Evolutionary conservation across 805 yeast species (phyloP).

Genomic region (Candida alai): DNA sequence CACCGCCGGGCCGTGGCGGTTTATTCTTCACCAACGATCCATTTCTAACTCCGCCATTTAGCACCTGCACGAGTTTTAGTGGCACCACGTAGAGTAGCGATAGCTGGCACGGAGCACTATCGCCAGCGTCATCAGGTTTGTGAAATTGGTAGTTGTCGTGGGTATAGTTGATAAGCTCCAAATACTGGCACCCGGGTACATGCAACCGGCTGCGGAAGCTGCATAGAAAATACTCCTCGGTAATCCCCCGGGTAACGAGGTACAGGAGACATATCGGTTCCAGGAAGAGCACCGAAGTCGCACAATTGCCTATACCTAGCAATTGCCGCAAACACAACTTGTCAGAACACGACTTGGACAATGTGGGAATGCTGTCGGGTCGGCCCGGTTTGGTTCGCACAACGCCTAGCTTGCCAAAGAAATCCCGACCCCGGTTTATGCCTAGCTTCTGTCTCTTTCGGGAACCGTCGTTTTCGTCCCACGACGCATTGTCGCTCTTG

Average conservation of each 20-base stretch:
- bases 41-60: slow-evolving; percentile 58
- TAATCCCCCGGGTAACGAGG: slow-evolving; percentile 43
- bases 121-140: slow-evolving; percentile 14
- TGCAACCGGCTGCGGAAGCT: slow-evolving; percentile 35
- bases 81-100: slow-evolving; percentile 26
- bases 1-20: slow-evolving; percentile 43
- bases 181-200: slow-evolving; percentile 11
- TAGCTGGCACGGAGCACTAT: slow-evolving; percentile 25
- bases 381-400: slow-evolving; percentile 95
- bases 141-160: slow-evolving; percentile 21
- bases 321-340: slow-evolving; percentile 66
- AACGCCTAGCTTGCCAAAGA: slow-evolving; percentile 51
- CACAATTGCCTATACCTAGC: slow-evolving; percentile 48
- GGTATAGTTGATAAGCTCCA: slow-evolving; percentile 20
- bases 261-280: slow-evolving; percentile 37
- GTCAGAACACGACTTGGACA: slow-evolving; percentile 87
- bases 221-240: slow-evolving; percentile 27
- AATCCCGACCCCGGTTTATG: slow-evolving; percentile 56
- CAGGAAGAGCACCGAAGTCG: slow-evolving; percentile 33
- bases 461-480: slow-evolving; percentile 13
- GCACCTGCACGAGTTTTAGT: slow-evolving; percentile 28
- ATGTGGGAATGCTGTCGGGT: slow-evolving; percentile 64
- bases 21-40: slow-evolving; percentile 49
- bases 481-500: slow-evolving; percentile 15
- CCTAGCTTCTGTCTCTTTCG: slow-evolving; percentile 12